Percentiles rank a stretch among this genome's conserved stretches.
These are phyloP conservation scores for Verticillium albo-atrum DNA, from an alignment of 2,329 filamentous ascomycete species.

Conservation along the genomic window DNA sequence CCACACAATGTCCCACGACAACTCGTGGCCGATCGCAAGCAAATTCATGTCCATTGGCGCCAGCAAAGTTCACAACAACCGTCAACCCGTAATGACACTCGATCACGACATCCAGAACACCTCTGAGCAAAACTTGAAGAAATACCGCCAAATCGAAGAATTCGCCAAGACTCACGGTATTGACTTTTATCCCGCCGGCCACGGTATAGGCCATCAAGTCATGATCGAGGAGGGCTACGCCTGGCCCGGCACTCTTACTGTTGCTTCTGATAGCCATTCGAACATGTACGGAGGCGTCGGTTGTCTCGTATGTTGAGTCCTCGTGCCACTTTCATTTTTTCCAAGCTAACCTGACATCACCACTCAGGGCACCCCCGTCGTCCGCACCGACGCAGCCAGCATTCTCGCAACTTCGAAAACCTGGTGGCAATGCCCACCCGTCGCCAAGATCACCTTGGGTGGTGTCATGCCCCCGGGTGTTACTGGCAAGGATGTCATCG, in stretches of 20 bases:
- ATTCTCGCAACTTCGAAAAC: slow-evolving; percentile 81
- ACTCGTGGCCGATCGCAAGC: slow-evolving; percentile 66
- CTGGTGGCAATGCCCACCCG: slow-evolving; percentile 86
- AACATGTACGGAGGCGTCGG: slow-evolving; percentile 83
- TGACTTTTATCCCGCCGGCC: slow-evolving; percentile 62
- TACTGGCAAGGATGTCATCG: slow-evolving; percentile 90
- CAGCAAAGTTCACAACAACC: slow-evolving; percentile 62
- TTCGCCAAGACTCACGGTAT: slow-evolving; percentile 78
- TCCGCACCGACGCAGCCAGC: slow-evolving; percentile 80
- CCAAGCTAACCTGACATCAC: too few relatives aligned
- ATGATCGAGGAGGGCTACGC: slow-evolving; percentile 81
- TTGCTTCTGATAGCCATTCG: slow-evolving; percentile 73
- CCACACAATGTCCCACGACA: slow-evolving; percentile 83
- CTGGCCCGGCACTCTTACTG: slow-evolving; percentile 81
- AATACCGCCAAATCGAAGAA: slow-evolving; percentile 75
- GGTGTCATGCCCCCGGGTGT: slow-evolving; percentile 74
- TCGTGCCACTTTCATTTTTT: too few relatives aligned
- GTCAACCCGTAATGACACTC: slow-evolving; percentile 72
- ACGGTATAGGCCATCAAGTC: slow-evolving; percentile 86
- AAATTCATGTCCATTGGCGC: slow-evolving; percentile 82
- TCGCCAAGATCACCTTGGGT: slow-evolving; percentile 74
- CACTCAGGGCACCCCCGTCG: slow-evolving; percentile 64
- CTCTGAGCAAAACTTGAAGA: slow-evolving; percentile 71
- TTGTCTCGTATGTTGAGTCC: slow-evolving; percentile 37
- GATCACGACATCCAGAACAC: slow-evolving; percentile 91